Evolutionary conservation across 345 rosid genomes (phyloP).

Genomic region (Theobroma cacao): DNA sequence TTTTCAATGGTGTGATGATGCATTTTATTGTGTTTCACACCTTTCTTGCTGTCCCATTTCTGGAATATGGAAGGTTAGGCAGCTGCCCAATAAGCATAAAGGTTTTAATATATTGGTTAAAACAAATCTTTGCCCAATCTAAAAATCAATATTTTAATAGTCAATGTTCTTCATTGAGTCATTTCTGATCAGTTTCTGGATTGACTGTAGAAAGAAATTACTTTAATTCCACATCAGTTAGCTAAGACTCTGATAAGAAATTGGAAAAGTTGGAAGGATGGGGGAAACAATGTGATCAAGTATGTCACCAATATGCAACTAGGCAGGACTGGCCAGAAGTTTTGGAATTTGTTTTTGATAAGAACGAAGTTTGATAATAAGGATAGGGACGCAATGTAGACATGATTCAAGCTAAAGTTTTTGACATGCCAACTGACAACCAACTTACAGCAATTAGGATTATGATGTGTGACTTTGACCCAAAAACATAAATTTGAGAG

Average conservation of each 20-base stretch:
- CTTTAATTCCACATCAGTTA: not conserved
- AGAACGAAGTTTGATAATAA: not conserved
- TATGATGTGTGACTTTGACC: not conserved
- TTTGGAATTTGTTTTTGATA: not conserved
- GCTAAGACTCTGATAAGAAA: not conserved
- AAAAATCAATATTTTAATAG: not conserved
- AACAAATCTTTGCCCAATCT: slow-evolving; percentile 3
- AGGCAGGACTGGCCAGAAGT: not conserved
- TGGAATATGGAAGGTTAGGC: not conserved
- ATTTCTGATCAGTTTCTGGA: not conserved
- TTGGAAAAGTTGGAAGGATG: not conserved
- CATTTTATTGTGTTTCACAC: not conserved
- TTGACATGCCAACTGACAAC: not conserved
- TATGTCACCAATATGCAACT: not conserved
- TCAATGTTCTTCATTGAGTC: not conserved
- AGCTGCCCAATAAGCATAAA: not conserved
- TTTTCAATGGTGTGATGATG: not conserved
- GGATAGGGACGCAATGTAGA: not conserved
- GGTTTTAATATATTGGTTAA: too few species aligned
- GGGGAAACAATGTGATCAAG: not conserved
- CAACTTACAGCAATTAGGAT: not conserved
- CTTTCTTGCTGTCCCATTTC: not conserved
- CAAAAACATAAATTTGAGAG: not conserved
- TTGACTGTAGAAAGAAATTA: not conserved
- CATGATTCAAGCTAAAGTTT: not conserved